A percentile compares a stretch with the other conserved stretches of the same genome.
Evolutionary conservation across 2,329 filamentous ascomycete species (phyloP).

Genomic region (Hymenoscyphus fraxineus): DNA sequence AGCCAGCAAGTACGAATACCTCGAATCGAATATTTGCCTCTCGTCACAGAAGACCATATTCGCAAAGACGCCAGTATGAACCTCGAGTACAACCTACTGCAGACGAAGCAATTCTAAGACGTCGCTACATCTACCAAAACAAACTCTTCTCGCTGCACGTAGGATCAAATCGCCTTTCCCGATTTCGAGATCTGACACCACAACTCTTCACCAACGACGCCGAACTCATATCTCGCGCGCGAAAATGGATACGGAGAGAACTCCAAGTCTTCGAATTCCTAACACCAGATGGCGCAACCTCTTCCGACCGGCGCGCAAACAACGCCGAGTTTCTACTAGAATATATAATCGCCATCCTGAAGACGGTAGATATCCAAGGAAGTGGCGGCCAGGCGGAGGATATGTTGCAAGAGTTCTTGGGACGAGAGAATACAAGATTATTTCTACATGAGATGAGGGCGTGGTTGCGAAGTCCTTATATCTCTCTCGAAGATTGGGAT

Average conservation of each 20-base stretch:
- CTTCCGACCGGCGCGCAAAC: slow-evolving; percentile 47
- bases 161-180: slow-evolving; percentile 73
- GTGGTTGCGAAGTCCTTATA: slow-evolving; percentile 79
- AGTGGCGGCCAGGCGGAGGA: slow-evolving; percentile 76
- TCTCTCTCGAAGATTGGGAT: slow-evolving; percentile 74
- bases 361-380: slow-evolving; percentile 76
- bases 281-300: slow-evolving; percentile 31
- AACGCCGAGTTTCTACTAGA: slow-evolving; percentile 84
- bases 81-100: slow-evolving; percentile 15
- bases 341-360: slow-evolving; percentile 79
- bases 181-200: slow-evolving; percentile 71
- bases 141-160: slow-evolving; percentile 76
- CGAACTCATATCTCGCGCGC: slow-evolving; percentile 69
- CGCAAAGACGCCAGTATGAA: slow-evolving; percentile 15
- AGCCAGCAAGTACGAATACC: slow-evolving; percentile 10
- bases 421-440: slow-evolving; percentile 65
- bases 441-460: slow-evolving; percentile 82
- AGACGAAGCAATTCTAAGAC: slow-evolving; percentile 42
- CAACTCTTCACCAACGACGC: slow-evolving; percentile 59
- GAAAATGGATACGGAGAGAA: slow-evolving; percentile 79
- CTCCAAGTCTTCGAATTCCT: slow-evolving; percentile 79
- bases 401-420: slow-evolving; percentile 74
- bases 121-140: slow-evolving; percentile 69
- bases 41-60: slow-evolving; percentile 19
- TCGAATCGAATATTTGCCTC: slow-evolving; percentile 15